These are phyloP conservation scores for Geosmithia putterillii DNA, from an alignment of 2,329 filamentous ascomycete species.

Conservation along the genomic window DNA sequence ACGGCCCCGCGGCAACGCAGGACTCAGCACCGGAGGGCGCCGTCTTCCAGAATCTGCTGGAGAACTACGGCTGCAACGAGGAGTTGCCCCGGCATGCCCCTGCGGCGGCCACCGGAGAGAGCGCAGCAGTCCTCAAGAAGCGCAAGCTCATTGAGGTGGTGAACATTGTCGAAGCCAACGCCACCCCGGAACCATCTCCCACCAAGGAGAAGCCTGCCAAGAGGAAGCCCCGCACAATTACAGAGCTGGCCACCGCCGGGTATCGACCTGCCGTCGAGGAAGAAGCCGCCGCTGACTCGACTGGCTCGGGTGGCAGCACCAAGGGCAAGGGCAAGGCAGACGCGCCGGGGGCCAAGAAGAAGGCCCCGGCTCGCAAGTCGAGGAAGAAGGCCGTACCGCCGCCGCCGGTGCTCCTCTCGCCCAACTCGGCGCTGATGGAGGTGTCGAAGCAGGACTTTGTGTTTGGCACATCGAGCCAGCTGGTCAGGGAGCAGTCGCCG, in stretches of 20 bases:
- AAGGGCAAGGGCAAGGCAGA: constrained; percentile 9
- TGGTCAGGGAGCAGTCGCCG: constrained; percentile 62
- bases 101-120: constrained; percentile 8
- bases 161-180: constrained; percentile 14
- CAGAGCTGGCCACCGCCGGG: constrained; percentile 61
- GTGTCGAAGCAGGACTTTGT: constrained; percentile 62
- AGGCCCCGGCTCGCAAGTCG: constrained; percentile 10
- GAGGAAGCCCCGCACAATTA: constrained; percentile 68
- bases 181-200: constrained; percentile 15
- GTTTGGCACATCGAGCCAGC: constrained; percentile 78
- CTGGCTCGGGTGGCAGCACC: constrained; percentile 4
- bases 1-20: constrained; percentile 14
- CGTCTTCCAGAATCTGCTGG: constrained; percentile 17
- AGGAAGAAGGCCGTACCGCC: constrained; percentile 27
- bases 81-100: constrained; percentile 2
- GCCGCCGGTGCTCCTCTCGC: constrained; percentile 51
- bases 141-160: constrained; percentile 43
- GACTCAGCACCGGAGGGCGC: constrained; percentile 1
- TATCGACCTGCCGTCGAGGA: constrained; percentile 32
- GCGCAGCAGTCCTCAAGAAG: constrained; percentile 31
- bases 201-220: constrained; percentile 41
- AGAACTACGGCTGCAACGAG: constrained; percentile 24
- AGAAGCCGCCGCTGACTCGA: constrained; percentile 8
- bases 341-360: constrained; percentile 17
- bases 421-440: constrained; percentile 52